Conservation (phyloP, 805 yeast genomes). For the Cyberlindnera xishuangbannaensis region DNA sequence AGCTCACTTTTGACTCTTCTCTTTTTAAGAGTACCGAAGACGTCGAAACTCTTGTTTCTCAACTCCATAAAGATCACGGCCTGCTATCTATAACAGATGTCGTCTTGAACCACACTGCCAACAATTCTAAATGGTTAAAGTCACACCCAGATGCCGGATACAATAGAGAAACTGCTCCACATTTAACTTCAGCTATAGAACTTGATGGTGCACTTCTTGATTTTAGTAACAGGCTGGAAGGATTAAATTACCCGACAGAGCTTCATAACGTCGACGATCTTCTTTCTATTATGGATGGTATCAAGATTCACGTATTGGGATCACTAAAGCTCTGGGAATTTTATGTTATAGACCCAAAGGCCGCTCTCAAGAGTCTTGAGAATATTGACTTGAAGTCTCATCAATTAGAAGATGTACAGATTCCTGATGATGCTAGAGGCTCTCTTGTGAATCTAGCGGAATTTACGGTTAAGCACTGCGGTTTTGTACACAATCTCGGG, state of each 20-base stretch:
- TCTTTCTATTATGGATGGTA: conserved; percentile 55
- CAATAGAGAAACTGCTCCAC: conserved; percentile 83
- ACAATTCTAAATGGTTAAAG: conserved; percentile 79
- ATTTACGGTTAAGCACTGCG: conserved; percentile 39
- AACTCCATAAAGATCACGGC: conserved; percentile 47
- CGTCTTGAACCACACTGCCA: conserved; percentile 92
- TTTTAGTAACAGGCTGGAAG: conserved; percentile 53
- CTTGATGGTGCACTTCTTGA: conserved; percentile 64
- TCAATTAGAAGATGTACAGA: conserved; percentile 28
- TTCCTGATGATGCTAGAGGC: conserved; percentile 39
- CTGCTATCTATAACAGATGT: conserved; percentile 83
- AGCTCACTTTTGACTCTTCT: conserved; percentile 64
- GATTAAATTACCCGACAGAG: conserved; percentile 56
- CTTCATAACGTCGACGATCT: conserved; percentile 51
- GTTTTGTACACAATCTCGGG: conserved; percentile 34
- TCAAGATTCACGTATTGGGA: conserved; percentile 62
- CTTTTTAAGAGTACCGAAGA: conserved; percentile 53
- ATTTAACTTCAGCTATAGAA: conserved; percentile 76
- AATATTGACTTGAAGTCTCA: conserved; percentile 11
- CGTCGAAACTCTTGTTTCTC: conserved; percentile 44
- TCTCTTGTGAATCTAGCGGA: conserved; percentile 40
- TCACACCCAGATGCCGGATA: conserved; percentile 91
- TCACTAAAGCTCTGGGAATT: conserved; percentile 79
- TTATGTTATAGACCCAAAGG: conserved; percentile 61
- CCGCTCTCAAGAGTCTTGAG: conserved; percentile 35